Percentiles rank a stretch among this genome's conserved stretches.
phyloP scores from a whole-genome alignment of 495 filamentous ascomycete genomes.

The Hyaloscypha hepaticicola region DNA sequence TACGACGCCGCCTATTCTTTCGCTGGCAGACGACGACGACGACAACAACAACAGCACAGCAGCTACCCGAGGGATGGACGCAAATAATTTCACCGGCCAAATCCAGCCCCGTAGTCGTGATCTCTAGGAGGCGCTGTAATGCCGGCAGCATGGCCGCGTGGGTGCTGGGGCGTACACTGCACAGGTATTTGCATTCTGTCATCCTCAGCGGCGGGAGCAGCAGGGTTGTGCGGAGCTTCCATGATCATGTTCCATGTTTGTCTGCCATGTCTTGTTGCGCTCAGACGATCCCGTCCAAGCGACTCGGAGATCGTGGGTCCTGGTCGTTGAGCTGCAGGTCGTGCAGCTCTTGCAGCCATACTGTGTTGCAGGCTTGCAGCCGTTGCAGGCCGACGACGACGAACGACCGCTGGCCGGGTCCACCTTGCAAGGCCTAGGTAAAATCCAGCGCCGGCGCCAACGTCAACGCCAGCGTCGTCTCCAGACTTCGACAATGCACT shows the following conservation, averaged over 20 bases:
- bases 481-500: constrained; percentile 13
- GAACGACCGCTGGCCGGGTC: no score
- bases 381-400: no score
- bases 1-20: background rate
- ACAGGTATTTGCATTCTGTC: background rate
- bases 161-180: no score
- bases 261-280: constrained; percentile 10
- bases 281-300: constrained; percentile 28
- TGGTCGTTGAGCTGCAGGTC: background rate
- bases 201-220: background rate
- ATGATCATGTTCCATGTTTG: background rate
- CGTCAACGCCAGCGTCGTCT: constrained; percentile 16
- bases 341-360: no score
- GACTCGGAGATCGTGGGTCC: constrained; percentile 3
- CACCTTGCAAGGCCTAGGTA: no score
- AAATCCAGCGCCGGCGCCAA: background rate
- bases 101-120: constrained; percentile 4
- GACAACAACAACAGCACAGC: background rate
- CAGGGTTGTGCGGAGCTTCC: background rate
- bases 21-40: background rate
- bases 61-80: background rate
- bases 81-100: constrained; percentile 14
- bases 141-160: background rate
- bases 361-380: no score
- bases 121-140: constrained; percentile 13